Evolutionary conservation across 1,139 yeast species (phyloP).

Genomic region (Suhomyces chickasaworum): DNA sequence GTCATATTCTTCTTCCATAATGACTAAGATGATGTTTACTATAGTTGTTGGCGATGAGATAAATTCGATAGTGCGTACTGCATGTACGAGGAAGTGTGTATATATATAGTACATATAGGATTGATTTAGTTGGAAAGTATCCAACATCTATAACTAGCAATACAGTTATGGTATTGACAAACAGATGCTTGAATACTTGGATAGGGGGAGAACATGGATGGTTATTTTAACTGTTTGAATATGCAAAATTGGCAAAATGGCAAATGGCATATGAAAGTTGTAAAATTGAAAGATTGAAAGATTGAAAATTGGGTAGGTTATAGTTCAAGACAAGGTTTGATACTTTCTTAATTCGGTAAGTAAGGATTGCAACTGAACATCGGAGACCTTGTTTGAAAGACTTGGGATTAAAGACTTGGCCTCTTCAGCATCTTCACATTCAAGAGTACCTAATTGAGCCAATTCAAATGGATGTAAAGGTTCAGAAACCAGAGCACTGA

Average conservation of each 20-base stretch:
- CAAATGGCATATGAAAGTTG: too few relatives aligned
- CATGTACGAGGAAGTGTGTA: conserved; percentile 3
- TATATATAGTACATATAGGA: conserved; percentile 9
- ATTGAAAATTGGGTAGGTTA: too few relatives aligned
- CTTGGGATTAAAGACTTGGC: conserved; percentile 94
- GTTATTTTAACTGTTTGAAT: background rate
- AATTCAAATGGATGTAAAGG: conserved; percentile 93
- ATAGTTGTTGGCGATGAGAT: conserved; percentile 2
- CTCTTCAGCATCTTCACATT: conserved; percentile 97
- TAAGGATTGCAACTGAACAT: conserved; percentile 82
- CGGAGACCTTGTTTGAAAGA: conserved; percentile 75
- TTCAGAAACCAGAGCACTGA: conserved; percentile 57
- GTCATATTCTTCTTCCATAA: conserved; percentile 60
- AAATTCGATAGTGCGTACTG: conserved; percentile 2
- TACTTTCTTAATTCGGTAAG: conserved; percentile 81
- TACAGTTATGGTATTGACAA: background rate
- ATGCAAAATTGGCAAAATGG: background rate
- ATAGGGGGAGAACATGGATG: background rate
- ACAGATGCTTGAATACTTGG: background rate
- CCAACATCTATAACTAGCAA: background rate
- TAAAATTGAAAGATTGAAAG: too few relatives aligned
- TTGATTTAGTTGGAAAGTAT: background rate
- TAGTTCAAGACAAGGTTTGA: conserved; percentile 44
- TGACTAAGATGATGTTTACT: background rate
- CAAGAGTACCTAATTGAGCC: conserved; percentile 90